Base-by-base conservation (phyloP, 768 basidiomycete genomes). In the Boletus reticuloceps region DNA sequence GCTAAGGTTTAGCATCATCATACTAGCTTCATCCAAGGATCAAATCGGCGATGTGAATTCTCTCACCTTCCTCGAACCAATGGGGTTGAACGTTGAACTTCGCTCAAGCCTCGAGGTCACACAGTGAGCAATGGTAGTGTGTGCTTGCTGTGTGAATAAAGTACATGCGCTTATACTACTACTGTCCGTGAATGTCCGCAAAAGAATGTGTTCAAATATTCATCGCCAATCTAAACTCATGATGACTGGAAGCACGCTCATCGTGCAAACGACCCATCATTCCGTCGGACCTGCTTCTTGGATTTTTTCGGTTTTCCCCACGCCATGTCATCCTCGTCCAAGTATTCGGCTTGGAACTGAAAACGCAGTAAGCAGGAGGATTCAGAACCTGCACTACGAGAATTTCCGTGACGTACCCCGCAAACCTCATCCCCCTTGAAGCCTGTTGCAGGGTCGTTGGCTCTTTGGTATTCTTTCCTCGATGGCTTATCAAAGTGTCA, bases 281-380 rank as follows among this genome's bases (percentile, higher is more conserved):
- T 37, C 44, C 31, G 51, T 37, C 43, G 42, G 38, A 14, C 32
- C 41, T 25, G 54, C 19, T 60, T 64, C 43, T 45, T 56, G 2
- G 53, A 20, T 32, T 46, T 66, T 50, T 49, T 47, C 5, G 36
- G 45, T 37, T 54, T 57, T 16, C 64, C 65, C 66, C 66, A 69
- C 5, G 62, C 65, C 65, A 64, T 69, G 51, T 67, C 55, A 36
- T 69, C 62, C 5, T 67, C 65, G 31, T 67, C 67, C 43, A 67
- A 19, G 31, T 64, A 64, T 56, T 67, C 59, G 14, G 67, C 67
- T 48, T 59, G 55, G 41, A 54, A 10, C 65, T 67, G 52, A 34
- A 36, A 16, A 11, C 14, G 4, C 10, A 14, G 19, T 45, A 6
- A 42, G 19, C 16, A 44, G 16, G 22, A 54, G 5, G 40, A 12